Percentiles rank a stretch among this genome's conserved stretches.
Evolutionary conservation across 2,329 filamentous ascomycete genomes (phyloP).

Genomic region (Fusarium albidum): DNA sequence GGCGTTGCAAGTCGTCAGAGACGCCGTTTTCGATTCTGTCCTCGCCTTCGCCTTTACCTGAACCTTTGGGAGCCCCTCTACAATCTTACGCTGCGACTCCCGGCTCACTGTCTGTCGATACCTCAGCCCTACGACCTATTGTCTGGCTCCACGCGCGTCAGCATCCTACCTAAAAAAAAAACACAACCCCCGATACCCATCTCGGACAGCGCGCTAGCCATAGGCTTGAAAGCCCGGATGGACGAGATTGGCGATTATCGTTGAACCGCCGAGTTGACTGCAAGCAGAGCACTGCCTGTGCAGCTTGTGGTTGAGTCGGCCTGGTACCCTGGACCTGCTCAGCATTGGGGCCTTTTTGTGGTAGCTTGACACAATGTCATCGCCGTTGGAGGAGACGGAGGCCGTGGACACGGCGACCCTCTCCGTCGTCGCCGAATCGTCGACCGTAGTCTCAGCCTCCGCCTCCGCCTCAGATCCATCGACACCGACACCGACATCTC

Average conservation of each 20-base stretch:
- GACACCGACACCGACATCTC: not conserved
- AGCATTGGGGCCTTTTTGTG: conserved; percentile 11
- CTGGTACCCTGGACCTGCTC: conserved; percentile 15
- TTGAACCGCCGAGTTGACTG: conserved; percentile 35
- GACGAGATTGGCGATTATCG: conserved; percentile 30
- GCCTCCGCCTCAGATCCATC: conserved; percentile 25
- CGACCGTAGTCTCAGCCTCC: conserved; percentile 9
- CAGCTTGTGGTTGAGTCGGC: conserved; percentile 30
- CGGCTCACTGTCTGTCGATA: not conserved
- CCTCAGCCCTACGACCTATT: conserved; percentile 12
- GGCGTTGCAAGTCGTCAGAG: conserved; percentile 22
- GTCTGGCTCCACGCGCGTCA: not conserved
- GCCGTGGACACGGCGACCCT: conserved; percentile 9
- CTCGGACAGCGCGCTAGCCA: conserved; percentile 5
- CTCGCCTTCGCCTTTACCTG: conserved; percentile 20
- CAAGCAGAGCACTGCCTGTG: conserved; percentile 27
- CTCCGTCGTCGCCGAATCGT: conserved; percentile 16
- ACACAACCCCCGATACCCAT: not conserved
- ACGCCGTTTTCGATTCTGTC: conserved; percentile 20
- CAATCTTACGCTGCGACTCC: conserved; percentile 3
- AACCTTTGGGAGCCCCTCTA: conserved; percentile 11
- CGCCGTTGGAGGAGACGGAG: conserved; percentile 22
- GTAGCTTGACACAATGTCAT: conserved; percentile 25
- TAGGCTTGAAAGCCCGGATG: conserved; percentile 31
- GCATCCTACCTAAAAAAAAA: conserved; percentile 3